These are phyloP conservation scores for Brassica incana DNA, from an alignment of 345 rosid species.

Conservation along the genomic window DNA sequence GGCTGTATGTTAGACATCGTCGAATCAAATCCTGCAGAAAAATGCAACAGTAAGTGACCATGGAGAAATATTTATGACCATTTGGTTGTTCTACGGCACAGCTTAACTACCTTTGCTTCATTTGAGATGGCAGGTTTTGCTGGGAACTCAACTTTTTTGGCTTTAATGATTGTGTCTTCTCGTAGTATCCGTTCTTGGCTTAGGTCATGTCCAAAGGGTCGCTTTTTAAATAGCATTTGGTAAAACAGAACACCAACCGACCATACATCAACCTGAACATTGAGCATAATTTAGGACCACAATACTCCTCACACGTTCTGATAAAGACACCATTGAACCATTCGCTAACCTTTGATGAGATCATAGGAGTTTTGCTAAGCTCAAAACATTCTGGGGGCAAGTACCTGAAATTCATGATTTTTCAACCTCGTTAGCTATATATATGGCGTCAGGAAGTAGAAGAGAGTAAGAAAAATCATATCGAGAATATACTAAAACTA, in stretches of 20 bases:
- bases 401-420: slow-evolving; percentile 58
- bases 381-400: slow-evolving; percentile 99
- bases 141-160: slow-evolving; percentile 94
- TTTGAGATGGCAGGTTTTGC: slow-evolving; percentile 83
- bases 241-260: slow-evolving; percentile 91
- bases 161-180: slow-evolving; percentile 95
- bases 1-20: slow-evolving; percentile 86
- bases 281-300: slow-evolving; percentile 16
- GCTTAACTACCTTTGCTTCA: slow-evolving; percentile 81
- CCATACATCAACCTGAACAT: slow-evolving; percentile 94
- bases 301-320: neutral
- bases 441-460: neutral
- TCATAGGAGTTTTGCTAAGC: slow-evolving; percentile 83
- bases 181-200: slow-evolving; percentile 92
- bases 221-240: slow-evolving; percentile 92
- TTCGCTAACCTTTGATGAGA: slow-evolving; percentile 87
- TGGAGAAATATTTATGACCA: slow-evolving; percentile 1
- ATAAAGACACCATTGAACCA: slow-evolving; percentile 11
- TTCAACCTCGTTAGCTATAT: neutral
- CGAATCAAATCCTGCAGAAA: slow-evolving; percentile 82
- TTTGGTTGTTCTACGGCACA: slow-evolving; percentile 12
- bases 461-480: neutral
- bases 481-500: slow-evolving; percentile 8
- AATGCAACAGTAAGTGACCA: slow-evolving; percentile 6
- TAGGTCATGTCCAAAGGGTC: slow-evolving; percentile 99